Conservation (phyloP, 1,284 basidiomycete species). For the Flammula alnicola region DNA sequence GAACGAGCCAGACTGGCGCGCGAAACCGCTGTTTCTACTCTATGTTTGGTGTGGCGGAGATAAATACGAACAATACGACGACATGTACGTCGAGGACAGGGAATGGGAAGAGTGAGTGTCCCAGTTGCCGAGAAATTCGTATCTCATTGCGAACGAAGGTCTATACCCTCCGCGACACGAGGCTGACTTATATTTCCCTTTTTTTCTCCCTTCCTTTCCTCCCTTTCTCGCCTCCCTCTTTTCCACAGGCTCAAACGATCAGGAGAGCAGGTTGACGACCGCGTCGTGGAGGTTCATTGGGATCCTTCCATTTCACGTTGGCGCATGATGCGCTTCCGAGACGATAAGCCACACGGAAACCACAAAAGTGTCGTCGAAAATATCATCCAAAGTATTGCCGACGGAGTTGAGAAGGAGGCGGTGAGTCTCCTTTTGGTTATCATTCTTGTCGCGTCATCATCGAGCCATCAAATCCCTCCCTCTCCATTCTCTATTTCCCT, state of each 20-base stretch:
- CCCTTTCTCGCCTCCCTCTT: slow-evolving; percentile 8
- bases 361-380: slow-evolving; percentile 82
- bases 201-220: background rate
- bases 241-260: slow-evolving; percentile 77
- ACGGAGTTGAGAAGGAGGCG: slow-evolving; percentile 86
- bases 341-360: slow-evolving; percentile 92
- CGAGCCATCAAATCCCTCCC: too few relatives aligned
- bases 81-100: slow-evolving; percentile 84
- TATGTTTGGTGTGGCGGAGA: slow-evolving; percentile 80
- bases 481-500: too few relatives aligned
- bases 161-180: slow-evolving; percentile 1
- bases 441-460: slow-evolving; percentile 5
- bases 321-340: slow-evolving; percentile 90
- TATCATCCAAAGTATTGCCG: slow-evolving; percentile 86
- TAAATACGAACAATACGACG: slow-evolving; percentile 87
- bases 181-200: slow-evolving; percentile 15
- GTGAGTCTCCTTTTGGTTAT: slow-evolving; percentile 54
- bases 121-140: slow-evolving; percentile 16
- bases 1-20: slow-evolving; percentile 74
- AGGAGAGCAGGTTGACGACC: slow-evolving; percentile 90
- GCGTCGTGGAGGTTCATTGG: slow-evolving; percentile 95
- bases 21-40: slow-evolving; percentile 88
- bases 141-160: slow-evolving; percentile 24
- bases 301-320: slow-evolving; percentile 69
- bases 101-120: slow-evolving; percentile 88